Conservation (phyloP, 306 rosid species). For the Echinosophora koreensis region DNA sequence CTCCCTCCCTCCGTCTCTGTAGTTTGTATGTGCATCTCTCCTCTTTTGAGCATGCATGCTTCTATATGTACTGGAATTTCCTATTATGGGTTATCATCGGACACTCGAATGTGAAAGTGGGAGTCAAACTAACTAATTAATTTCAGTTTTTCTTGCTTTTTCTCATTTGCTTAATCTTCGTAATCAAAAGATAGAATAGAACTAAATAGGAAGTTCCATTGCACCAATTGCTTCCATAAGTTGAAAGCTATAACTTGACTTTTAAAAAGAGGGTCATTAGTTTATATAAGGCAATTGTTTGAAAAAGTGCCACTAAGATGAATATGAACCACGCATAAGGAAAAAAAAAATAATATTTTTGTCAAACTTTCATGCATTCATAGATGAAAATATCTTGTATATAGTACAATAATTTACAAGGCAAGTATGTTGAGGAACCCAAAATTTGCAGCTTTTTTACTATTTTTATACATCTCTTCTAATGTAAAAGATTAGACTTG, state of each 20-base stretch:
- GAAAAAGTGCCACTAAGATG: not conserved
- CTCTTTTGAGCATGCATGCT: not conserved
- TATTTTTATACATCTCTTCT: not conserved
- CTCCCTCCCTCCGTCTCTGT: not conserved
- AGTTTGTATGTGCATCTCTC: not conserved
- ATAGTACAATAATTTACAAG: no score
- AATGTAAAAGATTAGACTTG: not conserved
- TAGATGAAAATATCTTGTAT: no score
- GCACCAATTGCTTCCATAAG: not conserved
- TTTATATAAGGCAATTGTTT: not conserved
- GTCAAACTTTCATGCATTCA: no score
- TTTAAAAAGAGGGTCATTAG: not conserved
- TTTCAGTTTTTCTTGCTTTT: not conserved
- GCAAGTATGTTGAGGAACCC: not conserved
- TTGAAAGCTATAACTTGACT: not conserved
- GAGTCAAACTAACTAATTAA: not conserved
- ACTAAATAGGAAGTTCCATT: not conserved
- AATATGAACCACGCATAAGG: not conserved
- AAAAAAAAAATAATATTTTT: no score
- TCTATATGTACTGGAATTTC: not conserved
- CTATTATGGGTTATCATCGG: not conserved
- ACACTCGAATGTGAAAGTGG: not conserved
- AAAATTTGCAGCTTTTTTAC: not conserved
- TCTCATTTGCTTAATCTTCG: not conserved
- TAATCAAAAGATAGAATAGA: not conserved